A percentile compares a stretch with the other conserved stretches of the same genome.
Conservation (phyloP, 2,329 filamentous ascomycete species). For the Pseudohalonectria lignicola region DNA sequence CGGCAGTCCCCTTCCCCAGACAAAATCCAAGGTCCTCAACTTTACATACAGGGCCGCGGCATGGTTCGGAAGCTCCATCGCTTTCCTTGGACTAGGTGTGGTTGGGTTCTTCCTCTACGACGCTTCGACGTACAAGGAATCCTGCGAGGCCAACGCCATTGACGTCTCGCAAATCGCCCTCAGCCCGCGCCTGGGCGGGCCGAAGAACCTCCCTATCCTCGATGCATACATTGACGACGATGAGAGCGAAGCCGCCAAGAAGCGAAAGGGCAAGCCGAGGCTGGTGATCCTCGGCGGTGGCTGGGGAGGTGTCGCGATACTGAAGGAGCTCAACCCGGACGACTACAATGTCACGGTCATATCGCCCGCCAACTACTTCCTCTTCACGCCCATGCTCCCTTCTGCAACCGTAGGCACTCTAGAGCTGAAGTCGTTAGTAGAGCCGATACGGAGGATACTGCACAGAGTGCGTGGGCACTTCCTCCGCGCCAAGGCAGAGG, state of each 20-base stretch:
- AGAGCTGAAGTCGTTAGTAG: constrained; percentile 80
- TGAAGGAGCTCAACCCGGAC: constrained; percentile 82
- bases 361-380: constrained; percentile 89
- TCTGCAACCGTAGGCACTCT: constrained; percentile 94
- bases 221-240: constrained; percentile 87
- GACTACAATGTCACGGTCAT: constrained; percentile 96
- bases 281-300: constrained; percentile 88
- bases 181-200: constrained; percentile 70
- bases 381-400: constrained; percentile 96
- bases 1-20: constrained; percentile 38
- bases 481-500: constrained; percentile 73
- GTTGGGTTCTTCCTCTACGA: constrained; percentile 90
- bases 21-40: constrained; percentile 35
- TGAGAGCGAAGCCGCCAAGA: constrained; percentile 63
- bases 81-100: constrained; percentile 57
- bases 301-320: constrained; percentile 85
- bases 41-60: constrained; percentile 62
- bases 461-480: constrained; percentile 75
- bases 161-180: constrained; percentile 77
- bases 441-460: constrained; percentile 82
- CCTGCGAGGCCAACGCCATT: constrained; percentile 57
- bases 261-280: constrained; percentile 74
- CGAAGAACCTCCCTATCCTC: constrained; percentile 89
- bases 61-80: constrained; percentile 63
- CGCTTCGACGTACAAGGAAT: constrained; percentile 76